A percentile compares a stretch with the other conserved stretches of the same genome.
Evolutionary conservation across 2,329 filamentous ascomycete species (phyloP).

Genomic region (Eutypella sp.): DNA sequence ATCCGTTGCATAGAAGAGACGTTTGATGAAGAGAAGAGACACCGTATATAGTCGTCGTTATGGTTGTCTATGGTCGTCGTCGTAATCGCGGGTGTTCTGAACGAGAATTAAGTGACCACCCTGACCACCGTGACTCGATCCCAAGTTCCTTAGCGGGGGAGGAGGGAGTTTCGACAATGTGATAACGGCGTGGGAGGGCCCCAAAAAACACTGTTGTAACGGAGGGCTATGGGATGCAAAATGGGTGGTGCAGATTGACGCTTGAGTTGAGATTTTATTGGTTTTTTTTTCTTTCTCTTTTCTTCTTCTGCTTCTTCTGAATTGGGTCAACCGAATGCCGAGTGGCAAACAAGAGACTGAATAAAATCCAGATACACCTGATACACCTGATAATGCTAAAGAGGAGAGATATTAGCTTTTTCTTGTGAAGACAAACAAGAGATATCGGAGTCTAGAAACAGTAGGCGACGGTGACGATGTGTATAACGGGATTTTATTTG

Average conservation of each 20-base stretch:
- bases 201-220: neutral
- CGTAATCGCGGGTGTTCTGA: neutral
- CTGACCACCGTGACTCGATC: neutral
- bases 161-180: neutral
- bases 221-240: neutral
- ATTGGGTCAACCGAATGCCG: neutral
- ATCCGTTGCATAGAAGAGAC: conserved; percentile 21
- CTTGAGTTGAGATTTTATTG: neutral
- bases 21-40: neutral
- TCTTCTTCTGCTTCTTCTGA: too few relatives aligned
- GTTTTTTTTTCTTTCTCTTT: too few relatives aligned
- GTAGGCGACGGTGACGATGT: neutral
- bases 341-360: too few relatives aligned
- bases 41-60: neutral
- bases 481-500: too few relatives aligned
- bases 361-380: neutral
- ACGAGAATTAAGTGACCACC: too few relatives aligned
- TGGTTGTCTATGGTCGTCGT: neutral
- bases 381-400: neutral
- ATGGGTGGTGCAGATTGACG: neutral
- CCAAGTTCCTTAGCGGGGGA: neutral
- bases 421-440: neutral
- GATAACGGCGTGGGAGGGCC: too few relatives aligned
- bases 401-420: neutral
- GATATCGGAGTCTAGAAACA: neutral